Conservation (phyloP, 2,329 filamentous ascomycete species). For the Paecilomyces fulvus region DNA sequence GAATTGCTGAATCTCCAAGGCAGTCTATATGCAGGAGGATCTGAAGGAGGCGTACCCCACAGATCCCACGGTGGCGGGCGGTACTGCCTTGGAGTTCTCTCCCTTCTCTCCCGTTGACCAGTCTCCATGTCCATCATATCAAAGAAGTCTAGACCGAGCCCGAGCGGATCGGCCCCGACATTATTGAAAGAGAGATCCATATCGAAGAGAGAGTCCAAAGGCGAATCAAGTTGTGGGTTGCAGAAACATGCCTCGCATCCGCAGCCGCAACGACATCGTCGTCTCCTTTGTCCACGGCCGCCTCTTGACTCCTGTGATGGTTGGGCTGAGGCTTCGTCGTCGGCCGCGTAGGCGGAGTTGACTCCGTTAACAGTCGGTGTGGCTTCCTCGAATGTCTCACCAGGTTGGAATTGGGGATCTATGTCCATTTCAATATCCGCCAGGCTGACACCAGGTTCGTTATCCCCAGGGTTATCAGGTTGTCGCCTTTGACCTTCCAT, state of each 20-base stretch:
- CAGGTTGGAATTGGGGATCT: background rate
- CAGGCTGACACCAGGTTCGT: background rate
- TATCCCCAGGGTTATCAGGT: background rate
- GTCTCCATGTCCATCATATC: background rate
- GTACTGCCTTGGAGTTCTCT: background rate
- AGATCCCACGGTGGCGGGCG: background rate
- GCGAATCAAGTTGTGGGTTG: background rate
- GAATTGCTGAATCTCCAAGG: background rate
- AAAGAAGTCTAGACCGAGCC: background rate
- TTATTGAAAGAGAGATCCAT: background rate
- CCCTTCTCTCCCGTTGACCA: background rate
- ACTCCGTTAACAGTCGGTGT: background rate
- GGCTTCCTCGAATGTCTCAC: background rate
- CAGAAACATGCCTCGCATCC: background rate
- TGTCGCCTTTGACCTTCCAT: background rate
- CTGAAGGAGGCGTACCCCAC: background rate
- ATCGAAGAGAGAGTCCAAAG: background rate
- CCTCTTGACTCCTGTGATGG: background rate
- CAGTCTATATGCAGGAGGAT: background rate
- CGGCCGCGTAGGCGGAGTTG: background rate
- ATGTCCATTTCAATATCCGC: background rate
- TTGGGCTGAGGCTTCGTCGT: background rate
- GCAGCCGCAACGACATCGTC: background rate
- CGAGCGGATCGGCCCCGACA: background rate
- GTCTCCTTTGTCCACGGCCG: background rate